These are phyloP conservation scores for Podaxis mareebaensis DNA, from an alignment of 768 basidiomycete genomes.

Conservation along the genomic window DNA sequence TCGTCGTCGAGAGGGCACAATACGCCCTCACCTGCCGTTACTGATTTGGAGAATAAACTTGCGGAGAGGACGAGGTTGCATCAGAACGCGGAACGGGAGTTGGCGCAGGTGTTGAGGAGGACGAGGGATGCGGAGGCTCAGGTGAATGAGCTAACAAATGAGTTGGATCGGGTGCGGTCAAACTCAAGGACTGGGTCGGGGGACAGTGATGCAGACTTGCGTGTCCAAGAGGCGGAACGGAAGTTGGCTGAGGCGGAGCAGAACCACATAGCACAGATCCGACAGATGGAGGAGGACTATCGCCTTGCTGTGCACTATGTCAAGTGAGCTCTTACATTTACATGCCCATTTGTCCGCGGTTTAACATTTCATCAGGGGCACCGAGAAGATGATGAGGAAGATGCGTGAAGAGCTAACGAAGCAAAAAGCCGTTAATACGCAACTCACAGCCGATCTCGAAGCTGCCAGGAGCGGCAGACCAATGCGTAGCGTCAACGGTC, in stretches of 20 bases:
- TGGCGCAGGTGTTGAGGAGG: slow-evolving; percentile 62
- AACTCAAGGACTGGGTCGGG: slow-evolving; percentile 18
- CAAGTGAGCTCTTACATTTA: slow-evolving; percentile 58
- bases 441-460: slow-evolving; percentile 86
- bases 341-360: neutral
- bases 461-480: slow-evolving; percentile 59
- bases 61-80: slow-evolving; percentile 70
- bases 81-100: slow-evolving; percentile 76
- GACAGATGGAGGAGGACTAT: slow-evolving; percentile 94
- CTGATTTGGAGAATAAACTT: slow-evolving; percentile 78
- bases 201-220: slow-evolving; percentile 32
- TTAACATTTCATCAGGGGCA: slow-evolving; percentile 59
- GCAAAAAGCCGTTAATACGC: slow-evolving; percentile 80
- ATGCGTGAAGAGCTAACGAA: slow-evolving; percentile 95
- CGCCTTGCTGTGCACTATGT: slow-evolving; percentile 97
- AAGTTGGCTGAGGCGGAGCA: slow-evolving; percentile 80
- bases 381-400: slow-evolving; percentile 95
- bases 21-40: slow-evolving; percentile 44
- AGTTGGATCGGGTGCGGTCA: slow-evolving; percentile 67
- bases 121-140: slow-evolving; percentile 78
- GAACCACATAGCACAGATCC: slow-evolving; percentile 75
- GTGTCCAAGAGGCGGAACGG: slow-evolving; percentile 68
- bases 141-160: slow-evolving; percentile 58
- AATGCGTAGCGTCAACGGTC: slow-evolving; percentile 64
- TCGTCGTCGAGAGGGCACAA: slow-evolving; percentile 42